A percentile compares a stretch with the other conserved stretches of the same genome.
Evolutionary conservation across 768 basidiomycete species (phyloP).

Genomic region (Boletus edulis): DNA sequence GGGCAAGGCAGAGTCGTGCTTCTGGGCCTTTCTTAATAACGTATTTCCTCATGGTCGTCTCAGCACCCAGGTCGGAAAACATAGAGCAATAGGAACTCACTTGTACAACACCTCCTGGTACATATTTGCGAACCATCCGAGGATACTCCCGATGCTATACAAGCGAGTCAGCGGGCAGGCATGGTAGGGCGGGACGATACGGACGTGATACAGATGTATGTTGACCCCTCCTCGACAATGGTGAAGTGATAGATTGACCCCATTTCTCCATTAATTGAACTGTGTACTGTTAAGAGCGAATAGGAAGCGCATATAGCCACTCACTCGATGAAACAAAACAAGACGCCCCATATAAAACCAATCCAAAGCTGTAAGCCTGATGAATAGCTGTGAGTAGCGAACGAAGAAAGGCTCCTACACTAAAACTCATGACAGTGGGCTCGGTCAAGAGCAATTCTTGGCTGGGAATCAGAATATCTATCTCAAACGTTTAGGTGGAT

Average conservation of each 20-base stretch:
- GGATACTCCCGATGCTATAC: constrained; percentile 50
- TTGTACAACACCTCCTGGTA: constrained; percentile 51
- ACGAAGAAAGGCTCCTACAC: constrained; percentile 41
- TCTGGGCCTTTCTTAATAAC: constrained; percentile 41
- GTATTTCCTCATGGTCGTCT: constrained; percentile 26
- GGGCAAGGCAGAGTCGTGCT: constrained; percentile 59
- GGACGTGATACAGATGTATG: constrained; percentile 58
- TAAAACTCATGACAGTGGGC: constrained; percentile 71
- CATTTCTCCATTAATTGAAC: constrained; percentile 60
- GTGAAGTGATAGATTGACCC: constrained; percentile 55
- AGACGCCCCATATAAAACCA: constrained; percentile 73
- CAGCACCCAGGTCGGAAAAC: not conserved
- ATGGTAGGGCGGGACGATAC: constrained; percentile 11
- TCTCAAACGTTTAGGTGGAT: not conserved
- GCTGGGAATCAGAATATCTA: not conserved
- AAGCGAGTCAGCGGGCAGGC: not conserved
- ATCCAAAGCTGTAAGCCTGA: constrained; percentile 53
- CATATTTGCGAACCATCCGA: constrained; percentile 46
- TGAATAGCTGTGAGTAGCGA: constrained; percentile 2
- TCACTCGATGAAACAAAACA: constrained; percentile 66
- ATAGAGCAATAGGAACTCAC: constrained; percentile 29
- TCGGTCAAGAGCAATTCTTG: constrained; percentile 41
- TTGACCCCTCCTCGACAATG: constrained; percentile 55
- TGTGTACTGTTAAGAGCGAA: constrained; percentile 20
- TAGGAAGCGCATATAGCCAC: constrained; percentile 2